Conservation (phyloP, 1,139 yeast genomes). For the Sugiyamaella castrensis region DNA sequence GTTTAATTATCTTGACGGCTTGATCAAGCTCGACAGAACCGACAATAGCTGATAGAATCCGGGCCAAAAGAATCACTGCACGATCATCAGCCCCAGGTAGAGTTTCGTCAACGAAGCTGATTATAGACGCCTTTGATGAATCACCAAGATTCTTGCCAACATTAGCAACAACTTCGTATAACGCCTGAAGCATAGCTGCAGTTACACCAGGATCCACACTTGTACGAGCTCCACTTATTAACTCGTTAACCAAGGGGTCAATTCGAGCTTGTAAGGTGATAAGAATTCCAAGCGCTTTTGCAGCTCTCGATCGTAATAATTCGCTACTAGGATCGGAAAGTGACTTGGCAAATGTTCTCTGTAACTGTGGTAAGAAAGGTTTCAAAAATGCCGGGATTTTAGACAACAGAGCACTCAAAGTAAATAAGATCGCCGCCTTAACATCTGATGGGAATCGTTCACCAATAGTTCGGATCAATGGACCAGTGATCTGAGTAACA, state of each 20-base stretch:
- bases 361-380: slow-evolving; percentile 96
- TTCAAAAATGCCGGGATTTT: slow-evolving; percentile 89
- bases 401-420: slow-evolving; percentile 70
- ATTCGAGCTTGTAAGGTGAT: slow-evolving; percentile 90
- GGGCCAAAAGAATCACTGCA: slow-evolving; percentile 49
- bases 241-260: slow-evolving; percentile 84
- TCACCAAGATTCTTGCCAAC: slow-evolving; percentile 80
- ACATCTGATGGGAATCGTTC: slow-evolving; percentile 89
- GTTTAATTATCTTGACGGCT: slow-evolving; percentile 55
- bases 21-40: slow-evolving; percentile 64
- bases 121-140: slow-evolving; percentile 62
- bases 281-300: slow-evolving; percentile 80
- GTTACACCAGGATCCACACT: slow-evolving; percentile 64
- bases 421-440: slow-evolving; percentile 85
- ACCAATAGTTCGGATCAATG: slow-evolving; percentile 95
- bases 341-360: slow-evolving; percentile 93
- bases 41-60: slow-evolving; percentile 72
- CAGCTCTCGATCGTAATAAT: slow-evolving; percentile 78
- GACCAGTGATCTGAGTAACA: slow-evolving; percentile 95
- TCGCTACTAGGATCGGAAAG: slow-evolving; percentile 66
- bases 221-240: slow-evolving; percentile 70
- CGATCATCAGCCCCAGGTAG: slow-evolving; percentile 9
- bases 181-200: slow-evolving; percentile 80
- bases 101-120: slow-evolving; percentile 66
- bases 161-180: slow-evolving; percentile 75